Base-by-base conservation (phyloP, 257 asterid species). In the Scutellaria baicalensis region DNA sequence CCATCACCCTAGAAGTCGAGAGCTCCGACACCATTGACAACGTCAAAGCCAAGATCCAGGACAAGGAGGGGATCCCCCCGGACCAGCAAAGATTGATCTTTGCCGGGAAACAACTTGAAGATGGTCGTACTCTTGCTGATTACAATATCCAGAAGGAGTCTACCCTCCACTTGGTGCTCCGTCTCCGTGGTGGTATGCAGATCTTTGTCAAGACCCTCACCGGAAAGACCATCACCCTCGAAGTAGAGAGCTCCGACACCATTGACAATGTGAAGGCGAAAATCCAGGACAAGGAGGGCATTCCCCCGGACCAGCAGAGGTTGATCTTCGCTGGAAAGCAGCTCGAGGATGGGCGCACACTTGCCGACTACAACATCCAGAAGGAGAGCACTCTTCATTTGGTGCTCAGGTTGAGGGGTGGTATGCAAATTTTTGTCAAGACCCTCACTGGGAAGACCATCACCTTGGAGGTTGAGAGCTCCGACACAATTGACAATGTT, bases 401-500 rank as follows among this genome's bases (percentile, higher is more conserved):
- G 70, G 81, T 77, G 0, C 81, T 77, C 3, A 35, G 81, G 14
- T 44, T 77, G 17, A 20, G 77, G 9, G 77, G 80, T 21, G 80
- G 77, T 0, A 76, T 76, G 80, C 80, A 76, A 3, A 76, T 76
- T 79, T 85, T 8, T 9, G 90, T 85, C 0, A 85, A 85, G 57
- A 85, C 90, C 0, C 64, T 85, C 0, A 85, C 88, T 0, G 90
- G 90, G 0, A 85, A 85, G 63, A 85, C 90, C 1, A 85, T 85
- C 7, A 82, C 88, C 21, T 67, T 69, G 3, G 90, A 85, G 74
- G 90, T 85, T 0, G 90, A 85, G 40, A 78, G 85, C 33, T 82
- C 88, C 0, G 90, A 85, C 9, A 85, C 90, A 1, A 85, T 85
- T 0, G 90, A 85, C 6, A 83, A 85, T 0, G 90, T 85, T 0